Base-by-base conservation (phyloP, 2,329 filamentous ascomycete species). In the Fusarium hainanense region DNA sequence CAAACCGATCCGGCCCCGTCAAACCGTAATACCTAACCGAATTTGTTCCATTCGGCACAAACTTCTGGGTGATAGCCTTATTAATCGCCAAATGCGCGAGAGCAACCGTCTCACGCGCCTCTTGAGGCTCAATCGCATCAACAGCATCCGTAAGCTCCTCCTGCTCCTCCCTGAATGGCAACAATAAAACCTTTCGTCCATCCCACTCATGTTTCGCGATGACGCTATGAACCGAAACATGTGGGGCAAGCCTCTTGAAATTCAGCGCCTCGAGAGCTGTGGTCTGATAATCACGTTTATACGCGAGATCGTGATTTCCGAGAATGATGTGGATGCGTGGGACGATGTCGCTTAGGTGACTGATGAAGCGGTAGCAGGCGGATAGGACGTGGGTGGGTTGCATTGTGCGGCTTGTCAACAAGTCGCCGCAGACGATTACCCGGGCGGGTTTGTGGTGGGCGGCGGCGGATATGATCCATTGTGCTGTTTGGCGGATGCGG, bases 271-370 rank as follows among this genome's bases (percentile, higher is more conserved):
- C 43, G 2, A 74, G 70, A 0, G 72, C 72, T 0, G 69, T 74
- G 1, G 66, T 74, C 44, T 72, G 47, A 46, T 74, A 73, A 40
- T 75, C 72, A 16, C 69, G 72, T 52, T 69, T 66, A 25, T 74
- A 74, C 28, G 70, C 60, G 21, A 75, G 72, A 5, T 75, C 66
- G 56, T 75, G 73, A 34, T 75, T 75, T 13, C 73, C 73, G 11
- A 75, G 70, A 8, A 75, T 0, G 44, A 75, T 59, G 32, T 75
- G 58, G 16, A 75, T 21, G 12, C 43, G 59, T 7, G 71, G 69
- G 12, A 72, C 54, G 8, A 42, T 27, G 9, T 70, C 59, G 47
- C 52, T 74, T 27, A 74, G 50, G 7, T 18, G 40, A 37, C 59
- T 16, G 41, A 74, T 52, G 62, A 74, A 74, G 13, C 55, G 63